Evolutionary conservation across 148 eudicot genomes (phyloP), one percentile per base, ranked within the genome.

Genomic region (Persicaria tinctoria): DNA sequence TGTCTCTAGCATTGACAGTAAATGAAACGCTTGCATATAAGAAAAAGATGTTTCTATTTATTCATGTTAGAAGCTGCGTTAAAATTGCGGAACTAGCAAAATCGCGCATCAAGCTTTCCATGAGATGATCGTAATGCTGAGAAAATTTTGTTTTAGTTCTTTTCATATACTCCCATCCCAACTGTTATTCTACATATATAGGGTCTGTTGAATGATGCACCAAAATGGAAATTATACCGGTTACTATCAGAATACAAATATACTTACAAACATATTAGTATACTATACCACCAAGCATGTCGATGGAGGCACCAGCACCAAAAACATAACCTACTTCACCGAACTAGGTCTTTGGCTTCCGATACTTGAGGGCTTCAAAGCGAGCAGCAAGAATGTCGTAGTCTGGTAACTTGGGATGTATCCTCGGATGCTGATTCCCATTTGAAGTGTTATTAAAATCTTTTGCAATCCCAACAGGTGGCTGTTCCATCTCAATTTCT

Each of bases 321-420:
- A 20, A 32, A 64, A 64, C 32, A 20, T 27, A 64, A 13, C 3
- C 38, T 14, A 64, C 17, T 41, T 51, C 56, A 51, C 32, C 17
- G 11, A 12, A 12, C 70, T 64, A 64, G 70, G 70, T 64, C 70
- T 68, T 82, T 32, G 79, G 64, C 77, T 87, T 95, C 53, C 77
- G 86, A 72, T 85, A 78, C 84, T 95, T 95, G 72, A 92, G 93
- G 45, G 96, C 86, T 77, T 92, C 93, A 74, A 95, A 92, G 53
- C 98, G 96, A 46, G 98, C 93, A 76, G 93, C 77, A 70, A 95
- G 84, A n/a, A 79, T 73, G 76, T 95, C 97, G 68, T 88, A 92
- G 78, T 95, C 98, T 20, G 98, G 98, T 82, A 95, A 78, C 56
- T 95, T 92, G 44, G 96, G 97, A 82, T 89, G 97, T 76, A 86